Conservation (phyloP, 768 basidiomycete species). For the Mycena maculata region DNA sequence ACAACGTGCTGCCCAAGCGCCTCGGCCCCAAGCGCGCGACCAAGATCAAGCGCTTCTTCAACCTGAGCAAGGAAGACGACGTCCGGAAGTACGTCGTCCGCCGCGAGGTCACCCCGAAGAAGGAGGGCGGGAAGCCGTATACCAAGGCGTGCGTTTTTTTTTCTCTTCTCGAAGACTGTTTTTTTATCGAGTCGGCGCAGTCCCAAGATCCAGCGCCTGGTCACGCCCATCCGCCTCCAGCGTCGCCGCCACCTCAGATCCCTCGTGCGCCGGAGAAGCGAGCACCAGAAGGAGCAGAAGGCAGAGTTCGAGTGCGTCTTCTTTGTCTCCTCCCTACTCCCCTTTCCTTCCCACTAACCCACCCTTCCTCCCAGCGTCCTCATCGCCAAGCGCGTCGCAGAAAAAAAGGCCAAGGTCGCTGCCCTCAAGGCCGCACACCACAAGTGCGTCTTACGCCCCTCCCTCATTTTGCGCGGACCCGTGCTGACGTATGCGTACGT, state of each 20-base stretch:
- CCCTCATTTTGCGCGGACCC: background rate
- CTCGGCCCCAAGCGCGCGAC: slow-evolving; percentile 97
- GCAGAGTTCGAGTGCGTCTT: slow-evolving; percentile 85
- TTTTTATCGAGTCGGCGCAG: too few relatives aligned
- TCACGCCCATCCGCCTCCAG: slow-evolving; percentile 95
- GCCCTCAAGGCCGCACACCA: slow-evolving; percentile 89
- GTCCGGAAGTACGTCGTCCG: slow-evolving; percentile 97
- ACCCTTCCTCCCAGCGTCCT: slow-evolving; percentile 57
- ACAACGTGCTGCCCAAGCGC: slow-evolving; percentile 91
- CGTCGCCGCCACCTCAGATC: slow-evolving; percentile 93
- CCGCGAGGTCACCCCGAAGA: slow-evolving; percentile 91
- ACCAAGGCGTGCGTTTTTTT: slow-evolving; percentile 87
- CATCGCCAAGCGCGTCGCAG: slow-evolving; percentile 89
- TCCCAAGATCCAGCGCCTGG: slow-evolving; percentile 97
- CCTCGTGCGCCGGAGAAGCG: slow-evolving; percentile 88
- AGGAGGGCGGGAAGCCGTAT: slow-evolving; percentile 91
- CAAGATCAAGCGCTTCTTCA: slow-evolving; percentile 98
- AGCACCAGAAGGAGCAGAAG: slow-evolving; percentile 96
- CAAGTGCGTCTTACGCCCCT: slow-evolving; percentile 53
- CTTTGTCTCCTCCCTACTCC: slow-evolving; percentile 1
- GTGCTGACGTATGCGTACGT: background rate
- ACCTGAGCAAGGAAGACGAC: slow-evolving; percentile 97
- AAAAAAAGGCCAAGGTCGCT: slow-evolving; percentile 93
- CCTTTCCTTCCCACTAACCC: background rate
- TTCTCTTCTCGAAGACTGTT: background rate